A percentile compares a stretch with the other conserved stretches of the same genome.
Conservation (phyloP, 2,329 filamentous ascomycete species). For the Alternaria incomplexa region DNA sequence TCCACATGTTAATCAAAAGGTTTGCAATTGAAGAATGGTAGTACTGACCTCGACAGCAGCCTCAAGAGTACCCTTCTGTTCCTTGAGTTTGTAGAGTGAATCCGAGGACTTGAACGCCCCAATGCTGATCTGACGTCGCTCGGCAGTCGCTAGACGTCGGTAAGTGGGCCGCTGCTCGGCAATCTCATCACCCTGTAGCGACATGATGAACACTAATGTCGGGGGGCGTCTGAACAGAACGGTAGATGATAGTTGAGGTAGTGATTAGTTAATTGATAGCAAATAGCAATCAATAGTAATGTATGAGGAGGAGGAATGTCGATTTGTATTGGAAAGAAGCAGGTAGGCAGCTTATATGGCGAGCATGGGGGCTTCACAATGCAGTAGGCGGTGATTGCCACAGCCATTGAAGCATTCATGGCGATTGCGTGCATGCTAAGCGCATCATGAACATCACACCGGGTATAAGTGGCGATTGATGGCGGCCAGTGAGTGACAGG, state of each 20-base stretch:
- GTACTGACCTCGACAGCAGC: slow-evolving; percentile 3
- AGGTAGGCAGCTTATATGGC: slow-evolving; percentile 11
- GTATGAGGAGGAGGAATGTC: not conserved
- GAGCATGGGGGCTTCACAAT: not conserved
- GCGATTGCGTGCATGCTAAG: slow-evolving; percentile 10
- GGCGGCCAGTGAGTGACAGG: not conserved
- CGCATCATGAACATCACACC: slow-evolving; percentile 9
- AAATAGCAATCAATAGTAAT: not conserved
- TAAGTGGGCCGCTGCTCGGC: slow-evolving; percentile 1
- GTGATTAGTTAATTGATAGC: not conserved
- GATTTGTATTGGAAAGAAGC: not conserved
- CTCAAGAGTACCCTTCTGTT: slow-evolving; percentile 8
- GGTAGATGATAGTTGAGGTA: not conserved
- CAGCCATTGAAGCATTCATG: slow-evolving; percentile 5
- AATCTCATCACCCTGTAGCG: slow-evolving; percentile 1
- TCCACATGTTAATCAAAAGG: slow-evolving; percentile 3
- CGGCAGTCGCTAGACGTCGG: slow-evolving; percentile 1
- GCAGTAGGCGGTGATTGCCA: slow-evolving; percentile 3
- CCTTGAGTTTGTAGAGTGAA: slow-evolving; percentile 8
- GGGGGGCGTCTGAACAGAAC: not conserved
- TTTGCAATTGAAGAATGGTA: not conserved
- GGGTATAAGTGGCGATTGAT: slow-evolving; percentile 11
- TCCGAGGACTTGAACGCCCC: slow-evolving; percentile 6
- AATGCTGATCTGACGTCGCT: slow-evolving; percentile 11
- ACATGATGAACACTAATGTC: slow-evolving; percentile 2